These are phyloP conservation scores for Macrophomina tecta DNA, from an alignment of 2,329 filamentous ascomycete species.

Conservation along the genomic window DNA sequence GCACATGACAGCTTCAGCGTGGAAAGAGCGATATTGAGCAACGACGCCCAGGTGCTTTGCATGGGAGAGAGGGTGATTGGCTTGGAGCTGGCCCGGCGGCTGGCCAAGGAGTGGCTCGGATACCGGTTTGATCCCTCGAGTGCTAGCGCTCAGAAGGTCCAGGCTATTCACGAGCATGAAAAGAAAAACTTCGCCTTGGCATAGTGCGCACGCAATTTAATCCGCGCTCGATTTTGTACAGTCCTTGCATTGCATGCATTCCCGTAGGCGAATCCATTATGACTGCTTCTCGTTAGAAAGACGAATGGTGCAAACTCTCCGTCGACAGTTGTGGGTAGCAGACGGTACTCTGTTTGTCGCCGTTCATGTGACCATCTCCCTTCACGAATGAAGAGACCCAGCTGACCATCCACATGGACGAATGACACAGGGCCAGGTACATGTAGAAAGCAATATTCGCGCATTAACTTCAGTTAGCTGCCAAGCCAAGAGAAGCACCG, in stretches of 20 bases:
- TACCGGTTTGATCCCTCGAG: constrained; percentile 77
- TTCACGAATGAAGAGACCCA: background rate
- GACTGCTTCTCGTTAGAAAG: too few relatives aligned
- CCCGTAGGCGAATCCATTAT: too few relatives aligned
- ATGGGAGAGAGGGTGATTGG: constrained; percentile 86
- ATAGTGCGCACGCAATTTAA: background rate
- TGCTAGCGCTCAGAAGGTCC: constrained; percentile 64
- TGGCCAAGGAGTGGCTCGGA: constrained; percentile 83
- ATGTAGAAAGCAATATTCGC: background rate
- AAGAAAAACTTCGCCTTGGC: constrained; percentile 35
- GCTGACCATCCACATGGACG: background rate
- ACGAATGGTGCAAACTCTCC: too few relatives aligned
- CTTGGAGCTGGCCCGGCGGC: constrained; percentile 75
- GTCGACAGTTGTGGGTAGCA: too few relatives aligned
- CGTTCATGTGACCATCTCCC: too few relatives aligned
- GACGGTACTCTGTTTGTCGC: too few relatives aligned
- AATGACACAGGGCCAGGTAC: background rate
- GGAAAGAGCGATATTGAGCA: constrained; percentile 79
- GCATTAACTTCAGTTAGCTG: background rate
- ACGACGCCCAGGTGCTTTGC: constrained; percentile 86
- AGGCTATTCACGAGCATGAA: constrained; percentile 57
- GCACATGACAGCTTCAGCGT: constrained; percentile 87
- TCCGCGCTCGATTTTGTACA: too few relatives aligned
- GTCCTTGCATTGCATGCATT: too few relatives aligned
- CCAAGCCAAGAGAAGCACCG: constrained; percentile 1